Evolutionary conservation across 768 basidiomycete species (phyloP).

Genomic region (Suillus decipiens): DNA sequence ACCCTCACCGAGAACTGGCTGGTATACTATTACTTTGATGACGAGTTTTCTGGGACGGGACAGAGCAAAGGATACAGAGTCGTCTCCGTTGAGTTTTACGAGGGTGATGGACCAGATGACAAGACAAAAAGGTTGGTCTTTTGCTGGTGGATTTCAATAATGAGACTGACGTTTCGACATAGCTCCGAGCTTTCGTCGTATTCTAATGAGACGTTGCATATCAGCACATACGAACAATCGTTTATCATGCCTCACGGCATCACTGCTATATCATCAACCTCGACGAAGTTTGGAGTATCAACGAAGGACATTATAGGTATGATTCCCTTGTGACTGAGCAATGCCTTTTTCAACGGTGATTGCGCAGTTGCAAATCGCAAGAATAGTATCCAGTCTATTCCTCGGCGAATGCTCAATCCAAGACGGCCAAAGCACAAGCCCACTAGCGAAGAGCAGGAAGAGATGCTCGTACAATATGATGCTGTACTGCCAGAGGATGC

Average conservation of each 20-base stretch:
- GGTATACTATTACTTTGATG: constrained; percentile 84
- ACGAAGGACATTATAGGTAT: constrained; percentile 83
- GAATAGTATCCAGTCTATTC: constrained; percentile 73
- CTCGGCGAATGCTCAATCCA: constrained; percentile 76
- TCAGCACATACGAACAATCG: constrained; percentile 66
- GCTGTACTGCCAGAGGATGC: constrained; percentile 74
- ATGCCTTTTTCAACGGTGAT: background rate
- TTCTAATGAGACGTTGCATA: constrained; percentile 51
- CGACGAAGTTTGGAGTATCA: constrained; percentile 87
- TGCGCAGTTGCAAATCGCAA: constrained; percentile 72
- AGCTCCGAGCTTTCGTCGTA: constrained; percentile 59
- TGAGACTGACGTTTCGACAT: background rate
- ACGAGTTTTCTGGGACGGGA: constrained; percentile 44
- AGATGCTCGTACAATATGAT: constrained; percentile 85
- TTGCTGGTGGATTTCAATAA: constrained; percentile 20
- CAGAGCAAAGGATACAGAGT: constrained; percentile 69
- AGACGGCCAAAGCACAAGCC: constrained; percentile 78
- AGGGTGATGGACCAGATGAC: constrained; percentile 66
- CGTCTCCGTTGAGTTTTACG: constrained; percentile 88
- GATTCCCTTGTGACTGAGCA: constrained; percentile 24
- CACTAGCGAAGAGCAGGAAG: constrained; percentile 78
- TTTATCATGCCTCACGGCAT: constrained; percentile 72
- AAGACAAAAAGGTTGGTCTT: constrained; percentile 63
- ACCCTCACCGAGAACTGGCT: constrained; percentile 89
- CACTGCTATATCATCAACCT: constrained; percentile 70